Percentiles rank a stretch among this genome's conserved stretches.
Conservation (phyloP, 257 asterid genomes). For the Osmanthus fragrans region DNA sequence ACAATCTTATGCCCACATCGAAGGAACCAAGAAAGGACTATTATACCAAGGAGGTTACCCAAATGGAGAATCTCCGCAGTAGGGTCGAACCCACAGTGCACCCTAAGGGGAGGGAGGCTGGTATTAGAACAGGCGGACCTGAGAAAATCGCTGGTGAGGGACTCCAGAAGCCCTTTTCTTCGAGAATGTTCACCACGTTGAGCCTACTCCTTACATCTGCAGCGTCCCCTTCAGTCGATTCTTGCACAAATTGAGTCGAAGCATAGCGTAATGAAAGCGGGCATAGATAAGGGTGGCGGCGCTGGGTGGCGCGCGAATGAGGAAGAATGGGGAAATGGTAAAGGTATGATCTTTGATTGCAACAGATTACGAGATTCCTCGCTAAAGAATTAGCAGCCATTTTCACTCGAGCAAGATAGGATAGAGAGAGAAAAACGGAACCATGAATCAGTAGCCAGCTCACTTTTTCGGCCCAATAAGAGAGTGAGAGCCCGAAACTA, state of each 20-base stretch:
- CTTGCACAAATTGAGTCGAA: neutral
- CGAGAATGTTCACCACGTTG: constrained; percentile 67
- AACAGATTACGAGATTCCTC: neutral
- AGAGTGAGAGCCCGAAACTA: too few species aligned
- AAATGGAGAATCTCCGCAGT: constrained; percentile 92
- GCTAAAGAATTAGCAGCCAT: neutral
- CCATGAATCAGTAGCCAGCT: too few species aligned
- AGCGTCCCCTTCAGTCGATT: neutral
- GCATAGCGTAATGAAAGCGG: neutral
- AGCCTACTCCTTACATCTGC: neutral
- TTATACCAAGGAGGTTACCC: constrained; percentile 79
- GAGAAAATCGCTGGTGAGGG: constrained; percentile 64
- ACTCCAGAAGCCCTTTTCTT: constrained; percentile 73
- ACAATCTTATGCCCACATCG: constrained; percentile 78
- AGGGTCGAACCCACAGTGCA: constrained; percentile 95
- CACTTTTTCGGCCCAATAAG: too few species aligned
- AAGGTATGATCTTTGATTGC: neutral
- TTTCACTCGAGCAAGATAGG: neutral
- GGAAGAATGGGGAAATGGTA: constrained; percentile 23
- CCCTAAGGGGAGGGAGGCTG: constrained; percentile 46
- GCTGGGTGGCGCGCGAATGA: constrained; percentile 15
- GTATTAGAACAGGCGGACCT: constrained; percentile 34
- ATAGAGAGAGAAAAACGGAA: too few species aligned
- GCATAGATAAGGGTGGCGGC: constrained; percentile 34
- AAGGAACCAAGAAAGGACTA: constrained; percentile 90